Evolutionary conservation across 306 rosid genomes (phyloP).

Genomic region (Lotus japonicus): DNA sequence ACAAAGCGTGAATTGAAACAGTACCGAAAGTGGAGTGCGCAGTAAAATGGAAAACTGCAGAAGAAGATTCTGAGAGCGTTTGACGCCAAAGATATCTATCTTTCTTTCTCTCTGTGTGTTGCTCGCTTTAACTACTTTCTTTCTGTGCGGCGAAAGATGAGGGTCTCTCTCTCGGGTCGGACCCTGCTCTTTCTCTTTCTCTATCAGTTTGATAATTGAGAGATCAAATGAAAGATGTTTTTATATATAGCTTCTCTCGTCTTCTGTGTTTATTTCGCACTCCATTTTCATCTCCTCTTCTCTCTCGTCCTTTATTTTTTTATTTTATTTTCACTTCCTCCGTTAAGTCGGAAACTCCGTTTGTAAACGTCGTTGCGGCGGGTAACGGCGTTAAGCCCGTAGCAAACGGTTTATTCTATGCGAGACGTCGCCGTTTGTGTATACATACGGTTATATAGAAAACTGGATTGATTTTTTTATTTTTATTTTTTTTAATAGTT

Average conservation of each 20-base stretch:
- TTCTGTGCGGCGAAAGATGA: slow-evolving; percentile 34
- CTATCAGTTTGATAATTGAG: slow-evolving; percentile 24
- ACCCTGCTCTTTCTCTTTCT: slow-evolving; percentile 27
- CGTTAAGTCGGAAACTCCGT: slow-evolving; percentile 50
- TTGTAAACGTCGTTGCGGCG: slow-evolving; percentile 51
- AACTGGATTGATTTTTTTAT: not conserved
- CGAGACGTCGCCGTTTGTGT: slow-evolving; percentile 28
- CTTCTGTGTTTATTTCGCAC: slow-evolving; percentile 17
- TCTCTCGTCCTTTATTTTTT: not conserved
- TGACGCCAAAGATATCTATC: slow-evolving; percentile 8
- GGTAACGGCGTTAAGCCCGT: slow-evolving; percentile 35
- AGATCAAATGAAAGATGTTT: slow-evolving; percentile 32
- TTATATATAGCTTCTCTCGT: slow-evolving; percentile 42
- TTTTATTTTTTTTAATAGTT: slow-evolving; percentile 1
- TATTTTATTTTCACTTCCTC: not conserved
- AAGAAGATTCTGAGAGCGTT: slow-evolving; percentile 25
- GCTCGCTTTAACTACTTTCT: slow-evolving; percentile 19
- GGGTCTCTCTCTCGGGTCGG: slow-evolving; percentile 36
- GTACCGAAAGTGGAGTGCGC: slow-evolving; percentile 1
- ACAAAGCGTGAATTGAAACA: slow-evolving; percentile 15
- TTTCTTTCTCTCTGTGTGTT: not conserved
- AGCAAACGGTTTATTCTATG: slow-evolving; percentile 21
- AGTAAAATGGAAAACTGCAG: slow-evolving; percentile 15
- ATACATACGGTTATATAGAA: no score
- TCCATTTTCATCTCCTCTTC: slow-evolving; percentile 8